These are phyloP conservation scores for Syzygium jambos DNA, from an alignment of 345 rosid species.

Conservation along the genomic window DNA sequence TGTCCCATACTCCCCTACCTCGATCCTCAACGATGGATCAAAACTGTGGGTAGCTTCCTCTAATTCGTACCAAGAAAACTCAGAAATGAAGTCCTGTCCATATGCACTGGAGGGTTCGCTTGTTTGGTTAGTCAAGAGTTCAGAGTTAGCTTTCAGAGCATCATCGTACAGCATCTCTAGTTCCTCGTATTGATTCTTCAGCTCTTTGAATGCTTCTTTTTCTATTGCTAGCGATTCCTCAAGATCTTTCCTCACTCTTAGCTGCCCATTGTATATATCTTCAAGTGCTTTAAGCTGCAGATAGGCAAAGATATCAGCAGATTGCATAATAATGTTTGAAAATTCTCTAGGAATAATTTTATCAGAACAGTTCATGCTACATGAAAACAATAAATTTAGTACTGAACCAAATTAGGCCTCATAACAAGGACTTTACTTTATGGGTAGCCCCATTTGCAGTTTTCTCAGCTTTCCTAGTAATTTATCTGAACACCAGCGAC, in stretches of 20 bases:
- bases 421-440: conserved; percentile 28
- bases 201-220: not conserved
- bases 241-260: conserved; percentile 14
- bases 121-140: conserved; percentile 10
- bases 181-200: conserved; percentile 18
- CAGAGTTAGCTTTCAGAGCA: not conserved
- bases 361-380: not conserved
- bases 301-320: not conserved
- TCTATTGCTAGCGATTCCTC: conserved; percentile 18
- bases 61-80: conserved; percentile 20
- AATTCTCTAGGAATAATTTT: not conserved
- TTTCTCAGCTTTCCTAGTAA: conserved; percentile 42
- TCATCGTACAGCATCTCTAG: conserved; percentile 12
- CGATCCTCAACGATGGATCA: conserved; percentile 18
- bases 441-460: conserved; percentile 62
- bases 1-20: conserved; percentile 17
- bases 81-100: conserved; percentile 7
- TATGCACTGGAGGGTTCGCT: conserved; percentile 8
- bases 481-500: not conserved
- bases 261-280: not conserved
- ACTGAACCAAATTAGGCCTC: not conserved
- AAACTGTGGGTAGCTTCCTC: conserved; percentile 23
- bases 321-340: not conserved
- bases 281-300: conserved; percentile 2
- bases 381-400: not conserved